Conservation (phyloP, 2,329 filamentous ascomycete genomes). For the Aureobasidium sp. region DNA sequence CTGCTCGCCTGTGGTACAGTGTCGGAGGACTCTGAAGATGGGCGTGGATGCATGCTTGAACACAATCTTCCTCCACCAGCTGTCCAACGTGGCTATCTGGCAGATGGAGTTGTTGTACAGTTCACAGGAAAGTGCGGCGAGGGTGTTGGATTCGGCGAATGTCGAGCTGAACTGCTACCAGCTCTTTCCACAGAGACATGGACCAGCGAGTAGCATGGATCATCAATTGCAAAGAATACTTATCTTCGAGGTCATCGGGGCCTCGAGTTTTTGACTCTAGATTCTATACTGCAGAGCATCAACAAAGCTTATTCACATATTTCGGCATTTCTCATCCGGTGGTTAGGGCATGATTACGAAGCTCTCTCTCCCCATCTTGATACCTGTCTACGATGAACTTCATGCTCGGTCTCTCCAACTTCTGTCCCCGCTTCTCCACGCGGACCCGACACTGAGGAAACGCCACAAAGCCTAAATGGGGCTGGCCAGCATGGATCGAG, state of each 20-base stretch:
- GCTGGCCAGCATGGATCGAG: too few species aligned
- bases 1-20: conserved; percentile 41
- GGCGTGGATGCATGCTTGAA: conserved; percentile 39
- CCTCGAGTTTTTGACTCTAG: background rate
- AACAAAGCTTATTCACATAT: background rate
- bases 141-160: conserved; percentile 37
- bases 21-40: conserved; percentile 31
- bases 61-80: conserved; percentile 32
- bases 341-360: background rate
- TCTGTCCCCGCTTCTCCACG: too few species aligned
- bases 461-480: too few species aligned
- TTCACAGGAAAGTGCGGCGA: conserved; percentile 33
- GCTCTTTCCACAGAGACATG: conserved; percentile 18
- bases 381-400: too few species aligned
- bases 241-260: background rate
- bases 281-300: background rate
- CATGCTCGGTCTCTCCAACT: too few species aligned
- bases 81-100: conserved; percentile 32
- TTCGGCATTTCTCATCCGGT: background rate
- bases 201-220: background rate
- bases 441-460: too few species aligned
- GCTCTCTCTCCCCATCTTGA: background rate
- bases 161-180: conserved; percentile 30
- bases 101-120: conserved; percentile 36
- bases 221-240: background rate